Evolutionary conservation across 225 moss, liverwort and hornwort species (phyloP), one percentile per base, ranked within the genome.

Genomic region (Straminergon stramineum): DNA sequence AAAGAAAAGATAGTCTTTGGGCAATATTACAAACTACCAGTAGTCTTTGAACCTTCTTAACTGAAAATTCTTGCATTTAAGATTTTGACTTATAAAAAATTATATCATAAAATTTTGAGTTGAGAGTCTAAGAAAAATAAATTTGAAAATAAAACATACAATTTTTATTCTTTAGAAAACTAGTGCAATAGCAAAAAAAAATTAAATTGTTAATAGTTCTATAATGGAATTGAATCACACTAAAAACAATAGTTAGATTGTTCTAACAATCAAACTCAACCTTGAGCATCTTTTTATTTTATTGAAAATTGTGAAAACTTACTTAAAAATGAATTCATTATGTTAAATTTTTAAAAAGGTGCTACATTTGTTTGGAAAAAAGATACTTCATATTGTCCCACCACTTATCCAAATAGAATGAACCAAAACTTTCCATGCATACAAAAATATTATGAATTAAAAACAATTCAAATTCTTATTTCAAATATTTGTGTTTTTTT

Each of bases 101-200:
- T 37, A 22, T 22, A 41, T 70, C 3, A 41, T 4, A 39, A 41
- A 41, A 8, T 70, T 26, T 70, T 24, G 67, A 35, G 3, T 19
- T 67, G 5, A 26, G 8, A 15, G 9, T 41, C 4, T 71, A 41
- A 5, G 2, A 26, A 26, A 69, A 71, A 39, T 8, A 24, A 39
- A 71, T 41, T 71, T 8, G 15, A 26, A 66, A 41, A 41, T 1
- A 26, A 41, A 41, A 26, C 1, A 41, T 70, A 14, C 8, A 13
- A 71, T 41, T 70, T 70, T 8, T 12, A 12, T n/a, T n/a, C 7
- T n/a, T 37, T 7, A 22, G 4, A 4, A 12, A 12, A 71, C 2
- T 1, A 5, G 1, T 39, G 1, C 39, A 5, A 70, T 39, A 14
- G 4, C 0, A 0, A 1, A 1, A 41, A 41, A 41, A 70, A 71